phyloP scores from a whole-genome alignment of 108 stramenopile species.

The Aureococcus anophagefferens region DNA sequence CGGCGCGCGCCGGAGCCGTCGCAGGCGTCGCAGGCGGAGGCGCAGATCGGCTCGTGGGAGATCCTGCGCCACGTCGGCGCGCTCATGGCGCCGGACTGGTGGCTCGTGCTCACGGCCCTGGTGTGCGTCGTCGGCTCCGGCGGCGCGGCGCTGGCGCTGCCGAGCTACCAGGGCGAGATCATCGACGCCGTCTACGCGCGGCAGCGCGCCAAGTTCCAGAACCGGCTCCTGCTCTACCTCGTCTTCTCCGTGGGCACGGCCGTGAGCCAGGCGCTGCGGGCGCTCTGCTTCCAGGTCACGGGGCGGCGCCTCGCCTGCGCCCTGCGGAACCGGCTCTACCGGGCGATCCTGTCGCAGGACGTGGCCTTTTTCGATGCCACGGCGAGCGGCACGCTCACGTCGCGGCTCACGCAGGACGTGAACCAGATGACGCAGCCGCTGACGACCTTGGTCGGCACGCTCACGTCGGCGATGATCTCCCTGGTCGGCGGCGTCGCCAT shows the following conservation, averaged over 20 bases:
- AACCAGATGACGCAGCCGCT: not conserved
- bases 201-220: not conserved
- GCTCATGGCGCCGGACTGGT: not conserved
- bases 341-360: conserved; percentile 1
- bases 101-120: not conserved
- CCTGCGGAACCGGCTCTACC: conserved; percentile 11
- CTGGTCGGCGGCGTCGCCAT: conserved; percentile 14
- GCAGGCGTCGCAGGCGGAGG: no score
- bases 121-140: conserved; percentile 6
- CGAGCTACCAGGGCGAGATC: conserved; percentile 17
- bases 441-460: not conserved
- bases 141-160: conserved; percentile 6
- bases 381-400: conserved; percentile 5
- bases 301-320: conserved; percentile 9
- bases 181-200: conserved; percentile 16
- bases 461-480: not conserved
- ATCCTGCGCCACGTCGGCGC: not conserved
- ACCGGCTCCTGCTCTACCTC: not conserved
- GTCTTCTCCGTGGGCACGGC: not conserved
- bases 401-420: conserved; percentile 12
- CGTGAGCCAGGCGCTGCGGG: not conserved
- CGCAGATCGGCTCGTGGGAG: not conserved
- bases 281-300: not conserved
- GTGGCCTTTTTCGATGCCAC: conserved; percentile 5
- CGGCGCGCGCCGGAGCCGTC: no score